phyloP scores from a whole-genome alignment of 1,139 yeast species.

The Groenewaldozyma sp. region DNA sequence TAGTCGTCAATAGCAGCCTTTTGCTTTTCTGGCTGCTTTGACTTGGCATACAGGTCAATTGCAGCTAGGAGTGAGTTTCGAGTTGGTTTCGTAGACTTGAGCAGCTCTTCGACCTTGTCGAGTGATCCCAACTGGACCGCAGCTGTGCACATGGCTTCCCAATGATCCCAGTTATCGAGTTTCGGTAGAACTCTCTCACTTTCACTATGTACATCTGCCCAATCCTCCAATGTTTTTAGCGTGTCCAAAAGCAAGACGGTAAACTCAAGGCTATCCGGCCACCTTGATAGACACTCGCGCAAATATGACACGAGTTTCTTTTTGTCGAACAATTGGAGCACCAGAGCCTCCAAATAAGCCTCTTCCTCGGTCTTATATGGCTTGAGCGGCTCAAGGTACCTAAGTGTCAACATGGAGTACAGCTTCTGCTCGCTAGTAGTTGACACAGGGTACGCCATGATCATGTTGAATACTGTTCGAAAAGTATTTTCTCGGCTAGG shows the following conservation, averaged over 20 bases:
- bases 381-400: slow-evolving; percentile 39
- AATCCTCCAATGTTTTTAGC: slow-evolving; percentile 34
- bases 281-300: slow-evolving; percentile 20
- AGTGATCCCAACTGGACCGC: slow-evolving; percentile 29
- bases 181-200: slow-evolving; percentile 17
- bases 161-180: slow-evolving; percentile 30
- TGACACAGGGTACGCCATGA: slow-evolving; percentile 24
- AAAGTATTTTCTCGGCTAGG: slow-evolving; percentile 32
- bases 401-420: slow-evolving; percentile 48
- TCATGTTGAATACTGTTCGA: slow-evolving; percentile 36
- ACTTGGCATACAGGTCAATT: slow-evolving; percentile 36
- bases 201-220: slow-evolving; percentile 35
- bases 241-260: slow-evolving; percentile 43
- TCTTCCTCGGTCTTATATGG: slow-evolving; percentile 51
- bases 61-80: slow-evolving; percentile 52
- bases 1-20: slow-evolving; percentile 34
- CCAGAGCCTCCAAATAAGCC: slow-evolving; percentile 42
- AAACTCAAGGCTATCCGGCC: slow-evolving; percentile 43
- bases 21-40: slow-evolving; percentile 11
- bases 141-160: slow-evolving; percentile 37
- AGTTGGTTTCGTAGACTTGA: slow-evolving; percentile 28
- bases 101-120: slow-evolving; percentile 24
- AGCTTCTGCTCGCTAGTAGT: slow-evolving; percentile 36
- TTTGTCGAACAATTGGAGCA: slow-evolving; percentile 34
- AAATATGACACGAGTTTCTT: slow-evolving; percentile 29